A percentile compares a stretch with the other conserved stretches of the same genome.
These are phyloP conservation scores for Chrysoporthe cubensis DNA, from an alignment of 2,329 filamentous ascomycete species.

Conservation along the genomic window DNA sequence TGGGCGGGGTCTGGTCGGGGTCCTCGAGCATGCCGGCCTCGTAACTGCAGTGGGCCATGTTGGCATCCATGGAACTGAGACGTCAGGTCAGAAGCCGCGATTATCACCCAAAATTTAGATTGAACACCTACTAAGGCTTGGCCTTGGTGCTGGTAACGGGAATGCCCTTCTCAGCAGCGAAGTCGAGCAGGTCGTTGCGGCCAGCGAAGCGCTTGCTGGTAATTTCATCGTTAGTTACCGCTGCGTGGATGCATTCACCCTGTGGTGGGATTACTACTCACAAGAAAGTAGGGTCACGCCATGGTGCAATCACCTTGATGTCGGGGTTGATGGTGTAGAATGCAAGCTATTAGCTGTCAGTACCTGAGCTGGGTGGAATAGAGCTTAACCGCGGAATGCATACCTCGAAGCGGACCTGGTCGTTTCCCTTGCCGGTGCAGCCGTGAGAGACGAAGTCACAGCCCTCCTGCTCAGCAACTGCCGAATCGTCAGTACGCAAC, in stretches of 20 bases:
- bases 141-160: slow-evolving; percentile 75
- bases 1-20: slow-evolving; percentile 65
- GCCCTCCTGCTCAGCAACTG: slow-evolving; percentile 64
- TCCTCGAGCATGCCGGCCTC: slow-evolving; percentile 78
- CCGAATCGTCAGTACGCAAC: slow-evolving; percentile 29
- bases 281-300: slow-evolving; percentile 71
- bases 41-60: slow-evolving; percentile 61
- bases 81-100: slow-evolving; percentile 34
- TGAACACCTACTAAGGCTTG: slow-evolving; percentile 37
- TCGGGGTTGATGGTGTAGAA: slow-evolving; percentile 53
- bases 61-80: slow-evolving; percentile 63
- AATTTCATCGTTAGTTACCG: not conserved
- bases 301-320: slow-evolving; percentile 76
- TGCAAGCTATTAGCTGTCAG: slow-evolving; percentile 36
- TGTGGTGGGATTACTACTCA: not conserved
- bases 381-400: not conserved
- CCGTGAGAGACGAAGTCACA: slow-evolving; percentile 57
- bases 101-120: not conserved
- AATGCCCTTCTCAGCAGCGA: slow-evolving; percentile 68
- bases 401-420: slow-evolving; percentile 66
- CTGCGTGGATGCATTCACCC: not conserved
- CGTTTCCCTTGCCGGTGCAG: slow-evolving; percentile 56
- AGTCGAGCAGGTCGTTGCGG: slow-evolving; percentile 73
- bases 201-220: slow-evolving; percentile 63
- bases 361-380: slow-evolving; percentile 12